phyloP scores from a whole-genome alignment of 495 filamentous ascomycete genomes.

The Xylaria venustula region DNA sequence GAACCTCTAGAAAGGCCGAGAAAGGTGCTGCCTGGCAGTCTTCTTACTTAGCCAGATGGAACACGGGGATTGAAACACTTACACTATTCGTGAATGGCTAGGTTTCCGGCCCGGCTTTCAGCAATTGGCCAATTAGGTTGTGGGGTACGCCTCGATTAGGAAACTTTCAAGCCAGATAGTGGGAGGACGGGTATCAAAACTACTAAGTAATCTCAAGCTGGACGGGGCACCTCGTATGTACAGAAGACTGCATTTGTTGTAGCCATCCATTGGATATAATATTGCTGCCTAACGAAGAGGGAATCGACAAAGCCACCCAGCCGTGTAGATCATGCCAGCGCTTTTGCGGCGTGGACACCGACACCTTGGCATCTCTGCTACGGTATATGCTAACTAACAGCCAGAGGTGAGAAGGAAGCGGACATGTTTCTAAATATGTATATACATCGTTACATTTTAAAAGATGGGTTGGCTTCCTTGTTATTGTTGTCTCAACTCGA shows the following conservation, averaged over 20 bases:
- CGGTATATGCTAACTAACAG: too few relatives aligned
- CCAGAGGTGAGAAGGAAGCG: too few relatives aligned
- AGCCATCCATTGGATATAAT: background rate
- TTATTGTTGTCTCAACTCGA: too few relatives aligned
- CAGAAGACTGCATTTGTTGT: background rate
- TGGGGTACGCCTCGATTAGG: background rate
- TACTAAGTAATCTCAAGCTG: background rate
- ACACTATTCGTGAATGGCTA: background rate
- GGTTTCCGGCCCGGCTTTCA: background rate
- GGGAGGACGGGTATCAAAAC: too few relatives aligned
- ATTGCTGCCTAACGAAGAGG: background rate
- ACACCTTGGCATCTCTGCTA: too few relatives aligned
- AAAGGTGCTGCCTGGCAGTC: background rate
- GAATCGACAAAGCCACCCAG: background rate
- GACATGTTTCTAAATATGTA: too few relatives aligned
- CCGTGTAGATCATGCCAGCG: too few relatives aligned
- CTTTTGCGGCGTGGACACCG: too few relatives aligned
- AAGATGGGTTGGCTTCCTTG: too few relatives aligned
- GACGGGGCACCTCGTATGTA: background rate
- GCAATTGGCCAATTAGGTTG: background rate
- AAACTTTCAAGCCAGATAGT: too few relatives aligned
- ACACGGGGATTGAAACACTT: background rate
- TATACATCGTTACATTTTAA: too few relatives aligned
- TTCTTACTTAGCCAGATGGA: background rate
- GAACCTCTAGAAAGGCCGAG: background rate